Base-by-base conservation (phyloP, 371 early-diverging fungal genomes). In the Cokeromyces recurvatus region DNA sequence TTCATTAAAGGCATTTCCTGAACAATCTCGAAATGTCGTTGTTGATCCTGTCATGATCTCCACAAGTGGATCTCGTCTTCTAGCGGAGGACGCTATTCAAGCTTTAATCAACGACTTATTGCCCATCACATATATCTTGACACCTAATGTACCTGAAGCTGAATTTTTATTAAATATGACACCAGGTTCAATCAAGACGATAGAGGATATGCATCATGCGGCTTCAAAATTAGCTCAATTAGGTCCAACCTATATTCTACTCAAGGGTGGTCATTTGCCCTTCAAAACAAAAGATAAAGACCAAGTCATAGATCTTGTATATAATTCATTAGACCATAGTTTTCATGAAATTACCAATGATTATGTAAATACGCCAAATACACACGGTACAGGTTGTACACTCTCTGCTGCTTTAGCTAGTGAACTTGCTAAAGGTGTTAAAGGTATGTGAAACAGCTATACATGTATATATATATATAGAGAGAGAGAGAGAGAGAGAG, bases 21-120 rank as follows among this genome's bases (percentile, higher is more conserved):
- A 49, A 14, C 47, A 31, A 19, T 17, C 38, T 22, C 37, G 22
- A 24, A 59, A 71, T 32, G 39, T 89, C 36, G 87, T 90, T 1
- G 74, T 90, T 0, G 92, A 92, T 49, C 92, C 92, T 3, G 92
- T 92, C 27, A 92, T 92, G 92, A 78, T 92, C 8, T 77, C 90
- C 1, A 86, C 92, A 0, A 78, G 81, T 1, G 89, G 89, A 12
- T 71, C 77, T 11, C 70, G 69, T 3, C 66, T 92, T 24, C 65
- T 92, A 12, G 71, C 69, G 9, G 60, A 62, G 2, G 79, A 82
- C 14, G 88, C 91, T 3, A 71, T 86, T 14, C 55, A 77, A 11
- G 61, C 79, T 1, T 54, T 87, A 39, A 66, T 72, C 12, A 24
- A 48, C 2, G 57, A 66, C 12, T 51, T 92, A 24, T 50, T 92